A percentile compares a stretch with the other conserved stretches of the same genome.
These are phyloP conservation scores for Epichloe uncinata DNA, from an alignment of 2,329 filamentous ascomycete species.

Conservation along the genomic window DNA sequence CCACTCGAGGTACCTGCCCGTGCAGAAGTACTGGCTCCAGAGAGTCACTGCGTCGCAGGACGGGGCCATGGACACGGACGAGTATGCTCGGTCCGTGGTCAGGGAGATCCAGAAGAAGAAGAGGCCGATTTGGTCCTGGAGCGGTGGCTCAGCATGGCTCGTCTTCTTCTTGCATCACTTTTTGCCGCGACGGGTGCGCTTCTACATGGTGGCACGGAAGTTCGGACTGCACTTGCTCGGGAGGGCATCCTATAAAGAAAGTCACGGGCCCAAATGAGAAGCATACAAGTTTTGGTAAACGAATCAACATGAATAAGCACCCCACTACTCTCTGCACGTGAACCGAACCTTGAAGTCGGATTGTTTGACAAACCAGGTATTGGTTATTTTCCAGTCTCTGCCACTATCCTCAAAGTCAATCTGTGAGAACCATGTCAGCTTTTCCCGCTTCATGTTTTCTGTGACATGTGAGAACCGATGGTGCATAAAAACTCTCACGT, in stretches of 20 bases:
- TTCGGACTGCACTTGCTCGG: not conserved
- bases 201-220: not conserved
- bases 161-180: slow-evolving; percentile 13
- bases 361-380: not conserved
- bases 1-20: slow-evolving; percentile 5
- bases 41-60: slow-evolving; percentile 4
- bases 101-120: slow-evolving; percentile 7
- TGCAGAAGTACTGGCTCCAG: slow-evolving; percentile 7
- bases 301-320: too few species aligned
- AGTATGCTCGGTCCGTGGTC: slow-evolving; percentile 8
- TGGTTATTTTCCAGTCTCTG: not conserved
- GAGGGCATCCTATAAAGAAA: too few species aligned
- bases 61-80: slow-evolving; percentile 5
- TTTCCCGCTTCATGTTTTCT: too few species aligned
- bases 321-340: not conserved
- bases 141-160: slow-evolving; percentile 3
- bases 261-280: too few species aligned
- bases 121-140: slow-evolving; percentile 9
- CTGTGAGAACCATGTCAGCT: not conserved
- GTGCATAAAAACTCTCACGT: not conserved
- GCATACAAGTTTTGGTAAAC: too few species aligned
- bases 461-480: too few species aligned
- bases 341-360: not conserved
- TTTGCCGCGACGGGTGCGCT: slow-evolving; percentile 1
- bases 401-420: not conserved